Percentiles rank a stretch among this genome's conserved stretches.
These are phyloP conservation scores for Nannochloropsis salina DNA, from an alignment of 108 stramenopile species.

Conservation along the genomic window DNA sequence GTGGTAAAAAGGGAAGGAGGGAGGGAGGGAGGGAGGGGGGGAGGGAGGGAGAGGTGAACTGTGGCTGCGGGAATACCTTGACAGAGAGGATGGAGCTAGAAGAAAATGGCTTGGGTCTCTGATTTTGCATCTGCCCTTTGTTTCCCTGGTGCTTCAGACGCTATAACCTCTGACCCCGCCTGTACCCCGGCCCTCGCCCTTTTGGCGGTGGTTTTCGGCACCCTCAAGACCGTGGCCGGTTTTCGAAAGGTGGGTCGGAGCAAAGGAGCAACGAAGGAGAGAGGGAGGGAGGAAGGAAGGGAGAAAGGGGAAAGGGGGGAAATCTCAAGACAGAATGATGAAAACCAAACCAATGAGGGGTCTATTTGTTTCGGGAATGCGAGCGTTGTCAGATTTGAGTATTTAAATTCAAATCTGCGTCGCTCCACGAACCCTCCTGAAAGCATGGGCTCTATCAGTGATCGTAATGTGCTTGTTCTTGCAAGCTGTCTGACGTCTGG, in stretches of 20 bases:
- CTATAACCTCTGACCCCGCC: background rate
- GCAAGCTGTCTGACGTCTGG: background rate
- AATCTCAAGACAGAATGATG: background rate
- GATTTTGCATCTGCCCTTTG: background rate
- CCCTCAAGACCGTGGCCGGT: background rate
- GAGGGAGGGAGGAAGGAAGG: background rate
- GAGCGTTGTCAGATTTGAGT: background rate
- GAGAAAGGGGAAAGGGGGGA: background rate
- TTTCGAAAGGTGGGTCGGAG: background rate
- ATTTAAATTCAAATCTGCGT: background rate
- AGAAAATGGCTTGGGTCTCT: background rate
- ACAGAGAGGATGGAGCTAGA: too few species aligned
- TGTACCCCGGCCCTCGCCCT: background rate
- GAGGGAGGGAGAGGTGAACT: background rate
- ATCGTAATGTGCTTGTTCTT: background rate
- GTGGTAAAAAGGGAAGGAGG: background rate
- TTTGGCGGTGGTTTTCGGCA: background rate
- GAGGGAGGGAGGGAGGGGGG: background rate
- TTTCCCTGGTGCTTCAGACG: background rate
- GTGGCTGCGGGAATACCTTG: background rate
- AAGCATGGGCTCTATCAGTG: constrained; percentile 9
- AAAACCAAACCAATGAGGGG: background rate
- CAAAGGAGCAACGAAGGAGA: background rate
- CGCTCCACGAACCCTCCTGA: background rate
- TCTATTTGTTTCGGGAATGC: constrained; percentile 10